Base-by-base conservation (phyloP, 768 basidiomycete genomes). In the Rhodocollybia butyracea region DNA sequence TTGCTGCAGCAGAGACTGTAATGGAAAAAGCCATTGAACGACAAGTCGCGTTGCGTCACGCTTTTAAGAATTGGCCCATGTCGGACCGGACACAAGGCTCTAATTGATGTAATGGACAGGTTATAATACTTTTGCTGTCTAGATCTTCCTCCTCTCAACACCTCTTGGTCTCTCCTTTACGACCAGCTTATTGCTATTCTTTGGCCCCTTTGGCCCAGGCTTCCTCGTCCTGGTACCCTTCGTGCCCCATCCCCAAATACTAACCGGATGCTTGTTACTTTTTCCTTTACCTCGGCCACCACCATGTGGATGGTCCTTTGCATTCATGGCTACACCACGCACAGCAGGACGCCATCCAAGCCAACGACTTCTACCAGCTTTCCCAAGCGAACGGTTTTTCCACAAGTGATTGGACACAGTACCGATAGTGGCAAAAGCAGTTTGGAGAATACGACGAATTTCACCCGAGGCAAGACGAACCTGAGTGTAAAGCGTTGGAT, bases 221-320 rank as follows among this genome's bases (percentile, higher is more conserved):
- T 93, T 89, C 64, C 96, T 86, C 54, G 96, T 99, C 56, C 96
- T 82, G 58, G 86, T 91, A 57, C 94, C 94, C 76, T 94, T 93
- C 13, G 92, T 89, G 56, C 88, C 80, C 89, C 91, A 94, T 54
- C 93, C 94, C 88, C 89, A 97, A 51, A 91, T 83, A 11, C 91
- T 94, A 26, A 90, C 86, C 2, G 95, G 93, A 67, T 94, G 87
- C 67, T 92, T 96, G 82, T 95, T 86, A 56, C 91, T 92, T 79
- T 99, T 98, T 57, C 89, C 91, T 72, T 96, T 98, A 62, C 96
- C 96, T 73, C 96, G 89, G 70, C 96, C 96, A 76, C 96, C 95
- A 71, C 95, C 95, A 68, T 97, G 94, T 58, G 96, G 94, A 71
- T 95, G 93, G 71, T 94, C 93, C 53, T 80, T 81, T 85, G 92